A percentile compares a stretch with the other conserved stretches of the same genome.
Conservation (phyloP, 2,329 filamentous ascomycete species). For the Fusarium sp. region DNA sequence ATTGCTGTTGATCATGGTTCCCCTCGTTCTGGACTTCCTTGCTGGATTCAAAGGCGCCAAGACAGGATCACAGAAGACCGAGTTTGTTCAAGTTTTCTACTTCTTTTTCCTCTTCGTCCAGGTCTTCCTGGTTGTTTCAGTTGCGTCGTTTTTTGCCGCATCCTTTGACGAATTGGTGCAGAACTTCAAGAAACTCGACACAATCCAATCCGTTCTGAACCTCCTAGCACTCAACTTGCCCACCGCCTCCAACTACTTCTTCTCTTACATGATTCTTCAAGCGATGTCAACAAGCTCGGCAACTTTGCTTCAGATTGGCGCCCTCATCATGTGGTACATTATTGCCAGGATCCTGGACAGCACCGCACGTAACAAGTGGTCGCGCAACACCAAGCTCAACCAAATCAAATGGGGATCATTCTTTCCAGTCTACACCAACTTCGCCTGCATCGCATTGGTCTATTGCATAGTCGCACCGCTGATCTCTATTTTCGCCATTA, state of each 20-base stretch:
- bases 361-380: constrained; percentile 84
- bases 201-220: constrained; percentile 73
- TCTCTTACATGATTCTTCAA: constrained; percentile 97
- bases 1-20: constrained; percentile 81
- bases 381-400: constrained; percentile 79
- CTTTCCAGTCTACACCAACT: constrained; percentile 96
- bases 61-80: constrained; percentile 79
- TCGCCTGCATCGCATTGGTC: constrained; percentile 89
- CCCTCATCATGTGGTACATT: constrained; percentile 82
- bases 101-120: constrained; percentile 96
- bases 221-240: constrained; percentile 83
- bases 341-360: constrained; percentile 83
- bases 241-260: constrained; percentile 93
- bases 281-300: constrained; percentile 90
- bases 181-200: constrained; percentile 53
- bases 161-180: constrained; percentile 70
- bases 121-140: constrained; percentile 90
- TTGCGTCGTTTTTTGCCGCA: constrained; percentile 76
- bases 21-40: constrained; percentile 78
- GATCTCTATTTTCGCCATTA: constrained; percentile 90
- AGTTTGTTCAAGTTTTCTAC: constrained; percentile 91
- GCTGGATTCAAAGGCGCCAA: constrained; percentile 80
- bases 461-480: constrained; percentile 90
- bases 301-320: constrained; percentile 84
- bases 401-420: constrained; percentile 89